Conservation (phyloP, 768 basidiomycete genomes). For the Tricholoma sp. region DNA sequence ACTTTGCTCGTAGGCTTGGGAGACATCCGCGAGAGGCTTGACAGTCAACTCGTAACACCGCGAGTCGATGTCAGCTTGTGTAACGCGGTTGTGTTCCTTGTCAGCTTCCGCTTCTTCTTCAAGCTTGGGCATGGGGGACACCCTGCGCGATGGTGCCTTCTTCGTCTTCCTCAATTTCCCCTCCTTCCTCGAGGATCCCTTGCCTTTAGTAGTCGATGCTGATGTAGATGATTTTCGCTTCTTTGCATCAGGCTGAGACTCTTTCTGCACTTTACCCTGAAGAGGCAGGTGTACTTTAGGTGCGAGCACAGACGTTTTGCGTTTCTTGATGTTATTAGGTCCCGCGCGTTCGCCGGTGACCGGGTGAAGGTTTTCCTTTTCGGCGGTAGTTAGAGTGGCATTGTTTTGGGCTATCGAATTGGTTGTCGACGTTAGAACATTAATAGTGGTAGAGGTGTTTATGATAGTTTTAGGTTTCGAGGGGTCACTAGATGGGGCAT, state of each 20-base stretch:
- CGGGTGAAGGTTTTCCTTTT: slow-evolving; percentile 81
- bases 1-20: slow-evolving; percentile 54
- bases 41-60: slow-evolving; percentile 79
- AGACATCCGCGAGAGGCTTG: slow-evolving; percentile 72
- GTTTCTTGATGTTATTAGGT: slow-evolving; percentile 46
- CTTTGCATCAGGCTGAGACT: slow-evolving; percentile 46
- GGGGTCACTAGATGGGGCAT: slow-evolving; percentile 36
- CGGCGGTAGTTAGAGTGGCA: slow-evolving; percentile 34
- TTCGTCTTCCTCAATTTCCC: slow-evolving; percentile 34
- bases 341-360: slow-evolving; percentile 61
- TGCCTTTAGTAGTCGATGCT: slow-evolving; percentile 26
- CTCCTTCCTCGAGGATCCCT: slow-evolving; percentile 33
- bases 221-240: slow-evolving; percentile 49
- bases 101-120: slow-evolving; percentile 42
- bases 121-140: slow-evolving; percentile 60
- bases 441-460: slow-evolving; percentile 22
- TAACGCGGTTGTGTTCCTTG: slow-evolving; percentile 26
- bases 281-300: slow-evolving; percentile 42
- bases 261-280: slow-evolving; percentile 39
- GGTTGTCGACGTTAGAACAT: slow-evolving; percentile 22
- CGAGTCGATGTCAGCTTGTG: slow-evolving; percentile 60
- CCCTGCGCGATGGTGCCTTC: slow-evolving; percentile 37
- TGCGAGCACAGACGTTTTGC: slow-evolving; percentile 55
- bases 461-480: slow-evolving; percentile 25
- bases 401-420: slow-evolving; percentile 16